Evolutionary conservation across 345 rosid species (phyloP).

Genomic region (Psidium guajava): DNA sequence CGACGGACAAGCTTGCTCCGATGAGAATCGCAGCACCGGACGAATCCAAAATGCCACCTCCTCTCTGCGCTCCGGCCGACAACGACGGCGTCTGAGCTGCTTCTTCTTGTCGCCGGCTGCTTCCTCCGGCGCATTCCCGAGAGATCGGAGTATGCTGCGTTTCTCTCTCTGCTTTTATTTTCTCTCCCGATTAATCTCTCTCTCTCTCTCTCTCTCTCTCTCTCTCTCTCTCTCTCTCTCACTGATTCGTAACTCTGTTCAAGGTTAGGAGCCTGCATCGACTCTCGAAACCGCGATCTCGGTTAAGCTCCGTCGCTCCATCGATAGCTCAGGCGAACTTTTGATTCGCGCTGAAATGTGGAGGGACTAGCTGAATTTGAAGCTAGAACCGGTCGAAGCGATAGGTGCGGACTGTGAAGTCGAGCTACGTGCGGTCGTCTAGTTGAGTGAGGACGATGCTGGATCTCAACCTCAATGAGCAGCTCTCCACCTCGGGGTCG

Average conservation of each 20-base stretch:
- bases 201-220: background rate
- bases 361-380: background rate
- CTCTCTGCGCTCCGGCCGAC: background rate
- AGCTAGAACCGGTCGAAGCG: background rate
- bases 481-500: slow-evolving; percentile 23
- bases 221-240: background rate
- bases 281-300: background rate
- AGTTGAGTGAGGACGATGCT: slow-evolving; percentile 27
- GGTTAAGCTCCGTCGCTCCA: background rate
- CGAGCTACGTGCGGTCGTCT: background rate
- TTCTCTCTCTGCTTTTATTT: background rate
- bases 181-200: background rate
- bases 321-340: background rate
- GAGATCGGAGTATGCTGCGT: background rate
- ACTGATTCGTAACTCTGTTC: background rate
- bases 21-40: background rate
- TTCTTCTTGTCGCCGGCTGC: background rate
- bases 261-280: background rate
- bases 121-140: background rate
- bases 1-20: background rate
- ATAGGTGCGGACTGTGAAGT: background rate
- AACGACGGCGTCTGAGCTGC: background rate
- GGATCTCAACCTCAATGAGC: slow-evolving; percentile 72
- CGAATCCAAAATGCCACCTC: background rate
- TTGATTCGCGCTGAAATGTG: background rate